Evolutionary conservation across 768 basidiomycete genomes (phyloP), one percentile per base, ranked within the genome.

Genomic region (Tephrocybe rancida): DNA sequence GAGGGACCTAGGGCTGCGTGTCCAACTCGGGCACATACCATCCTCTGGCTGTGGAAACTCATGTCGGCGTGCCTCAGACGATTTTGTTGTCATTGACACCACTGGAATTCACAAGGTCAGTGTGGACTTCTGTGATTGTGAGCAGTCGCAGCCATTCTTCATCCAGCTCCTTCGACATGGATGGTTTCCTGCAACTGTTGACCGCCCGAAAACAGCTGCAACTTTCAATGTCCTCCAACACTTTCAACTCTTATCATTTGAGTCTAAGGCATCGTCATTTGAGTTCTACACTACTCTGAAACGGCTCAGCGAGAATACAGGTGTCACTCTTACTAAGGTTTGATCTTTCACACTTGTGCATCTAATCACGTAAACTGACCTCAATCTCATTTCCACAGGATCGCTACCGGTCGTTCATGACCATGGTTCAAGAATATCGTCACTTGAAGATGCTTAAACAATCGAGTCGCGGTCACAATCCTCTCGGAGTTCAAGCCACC

Each of bases 91-190:
- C 7, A 56, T 73, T 24, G 50, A 66, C 29, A 41, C 38, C 19
- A 63, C 66, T 44, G 61, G 64, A 0, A 59, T 74, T 11, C 71
- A 73, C 32, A 29, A 52, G 5, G 62, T 73, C 13, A 50, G 50
- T 0, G n/a, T 73, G 13, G 58, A 65, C 25, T 73, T 67, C 44
- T 75, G 73, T 50, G 62, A 59, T 0, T 75, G 72, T 30, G 29
- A 54, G 24, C 21, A 19, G 2, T 38, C 53, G 1, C 27, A 49
- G 13, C 44, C 18, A 3, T 52, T 54, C 13, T 41, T 52, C 2
- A 50, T 52, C 2, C 73, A 77, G 41, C 64, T 76, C 0, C 66
- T 78, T 1, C 61, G 64, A 6, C 50, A 54, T 30, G 42, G 60
- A 0, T 52, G 60, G 21, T 68, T 46, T 32, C 70, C 71, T 18